These are phyloP conservation scores for Blattamonas nauphoetae DNA, from an alignment of 78 protist genomes.

Conservation along the genomic window DNA sequence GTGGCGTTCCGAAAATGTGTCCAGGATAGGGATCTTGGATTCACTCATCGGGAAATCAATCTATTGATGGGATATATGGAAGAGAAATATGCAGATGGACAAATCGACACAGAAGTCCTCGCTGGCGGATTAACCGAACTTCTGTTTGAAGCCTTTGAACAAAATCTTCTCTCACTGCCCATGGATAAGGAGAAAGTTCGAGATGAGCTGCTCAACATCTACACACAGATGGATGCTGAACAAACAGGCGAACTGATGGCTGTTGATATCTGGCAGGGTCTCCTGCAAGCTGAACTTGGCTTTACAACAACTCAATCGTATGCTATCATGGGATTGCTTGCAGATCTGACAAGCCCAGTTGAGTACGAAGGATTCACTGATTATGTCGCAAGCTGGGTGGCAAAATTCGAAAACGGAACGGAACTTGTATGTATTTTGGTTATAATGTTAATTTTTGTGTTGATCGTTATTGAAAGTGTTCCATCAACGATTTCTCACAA, in stretches of 20 bases:
- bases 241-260: no score
- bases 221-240: no score
- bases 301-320: neutral
- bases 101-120: neutral
- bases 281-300: neutral
- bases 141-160: neutral
- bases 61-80: neutral
- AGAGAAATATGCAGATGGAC: neutral
- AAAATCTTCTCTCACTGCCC: neutral
- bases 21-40: neutral
- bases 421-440: neutral
- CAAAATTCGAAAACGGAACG: neutral
- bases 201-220: neutral
- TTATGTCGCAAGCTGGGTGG: neutral
- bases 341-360: neutral
- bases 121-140: neutral
- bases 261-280: neutral
- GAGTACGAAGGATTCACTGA: neutral
- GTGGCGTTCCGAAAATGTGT: neutral
- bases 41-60: neutral
- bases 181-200: neutral
- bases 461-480: no score
- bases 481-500: no score
- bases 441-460: no score
- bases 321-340: neutral